Percentiles rank a stretch among this genome's conserved stretches.
Evolutionary conservation across 2,329 filamentous ascomycete species (phyloP).

Genomic region (Volutella citrinella): DNA sequence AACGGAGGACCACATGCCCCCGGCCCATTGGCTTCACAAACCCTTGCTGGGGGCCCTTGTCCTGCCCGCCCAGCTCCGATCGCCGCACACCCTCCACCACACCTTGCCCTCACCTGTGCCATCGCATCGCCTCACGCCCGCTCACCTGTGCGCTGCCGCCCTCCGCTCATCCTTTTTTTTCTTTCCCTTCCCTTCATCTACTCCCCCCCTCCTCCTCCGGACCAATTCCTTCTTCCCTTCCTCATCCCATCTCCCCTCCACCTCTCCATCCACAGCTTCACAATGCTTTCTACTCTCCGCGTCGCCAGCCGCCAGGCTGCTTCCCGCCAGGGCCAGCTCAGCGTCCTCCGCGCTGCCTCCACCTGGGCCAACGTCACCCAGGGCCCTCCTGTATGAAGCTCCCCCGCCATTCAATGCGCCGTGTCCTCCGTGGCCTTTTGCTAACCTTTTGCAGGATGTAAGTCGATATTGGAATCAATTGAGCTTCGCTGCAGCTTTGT

Average conservation of each 20-base stretch:
- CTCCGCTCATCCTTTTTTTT: slow-evolving; percentile 6
- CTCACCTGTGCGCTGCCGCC: slow-evolving; percentile 2
- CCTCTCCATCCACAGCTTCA: slow-evolving; percentile 20
- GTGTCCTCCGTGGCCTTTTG: slow-evolving; percentile 7
- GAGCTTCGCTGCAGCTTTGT: slow-evolving; percentile 7
- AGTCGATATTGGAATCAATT: slow-evolving; percentile 25
- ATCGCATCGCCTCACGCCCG: slow-evolving; percentile 20
- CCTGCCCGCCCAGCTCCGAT: slow-evolving; percentile 25
- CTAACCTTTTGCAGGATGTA: slow-evolving; percentile 34
- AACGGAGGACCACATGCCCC: slow-evolving; percentile 14
- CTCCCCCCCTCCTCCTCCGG: slow-evolving; percentile 6
- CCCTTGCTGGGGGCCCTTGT: slow-evolving; percentile 12
- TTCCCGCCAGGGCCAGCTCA: slow-evolving; percentile 38
- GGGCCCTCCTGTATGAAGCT: slow-evolving; percentile 79
- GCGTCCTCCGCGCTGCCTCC: slow-evolving; percentile 59
- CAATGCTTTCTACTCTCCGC: slow-evolving; percentile 56
- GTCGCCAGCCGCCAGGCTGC: slow-evolving; percentile 49
- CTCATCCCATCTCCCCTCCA: slow-evolving; percentile 5
- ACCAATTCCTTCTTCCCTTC: slow-evolving; percentile 13
- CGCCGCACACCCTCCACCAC: slow-evolving; percentile 8
- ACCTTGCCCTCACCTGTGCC: slow-evolving; percentile 16
- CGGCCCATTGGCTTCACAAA: slow-evolving; percentile 16
- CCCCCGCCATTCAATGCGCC: slow-evolving; percentile 13
- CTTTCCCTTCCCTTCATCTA: slow-evolving; percentile 2
- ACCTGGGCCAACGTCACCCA: slow-evolving; percentile 90